Evolutionary conservation across 148 eudicot species (phyloP).

Genomic region (Heliamphora exappendiculata): DNA sequence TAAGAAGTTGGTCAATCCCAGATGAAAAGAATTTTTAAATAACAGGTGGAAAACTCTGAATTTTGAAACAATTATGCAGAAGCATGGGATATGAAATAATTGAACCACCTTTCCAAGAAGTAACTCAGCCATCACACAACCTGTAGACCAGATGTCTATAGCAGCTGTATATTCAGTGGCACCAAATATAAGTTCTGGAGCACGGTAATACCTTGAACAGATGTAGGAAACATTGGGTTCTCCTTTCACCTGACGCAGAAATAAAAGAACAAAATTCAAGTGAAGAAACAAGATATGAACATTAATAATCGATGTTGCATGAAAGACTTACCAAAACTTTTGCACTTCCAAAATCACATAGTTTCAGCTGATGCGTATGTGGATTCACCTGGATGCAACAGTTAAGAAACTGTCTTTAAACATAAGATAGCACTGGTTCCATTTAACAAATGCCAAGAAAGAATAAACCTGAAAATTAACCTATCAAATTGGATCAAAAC

Average conservation of each 20-base stretch:
- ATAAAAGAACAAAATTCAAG: not conserved
- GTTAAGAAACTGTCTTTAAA: too few species aligned
- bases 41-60: not conserved
- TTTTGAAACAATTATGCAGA: not conserved
- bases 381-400: conserved; percentile 99
- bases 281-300: conserved; percentile 7
- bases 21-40: not conserved
- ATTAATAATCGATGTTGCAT: conserved; percentile 3
- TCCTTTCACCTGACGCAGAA: conserved; percentile 64
- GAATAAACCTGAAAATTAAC: too few species aligned
- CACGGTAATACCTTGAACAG: conserved; percentile 89
- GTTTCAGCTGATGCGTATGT: too few species aligned
- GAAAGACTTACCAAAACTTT: conserved; percentile 75
- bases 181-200: conserved; percentile 93
- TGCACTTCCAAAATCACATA: conserved; percentile 99
- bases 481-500: not conserved
- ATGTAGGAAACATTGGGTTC: conserved; percentile 92
- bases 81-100: not conserved
- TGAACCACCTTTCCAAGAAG: conserved; percentile 75
- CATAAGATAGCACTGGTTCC: too few species aligned
- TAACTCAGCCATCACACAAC: conserved; percentile 95
- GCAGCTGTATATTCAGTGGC: conserved; percentile 93
- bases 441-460: too few species aligned
- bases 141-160: conserved; percentile 92
- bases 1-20: not conserved